phyloP scores from a whole-genome alignment of 768 basidiomycete species.

The Lyophyllum shimeji region DNA sequence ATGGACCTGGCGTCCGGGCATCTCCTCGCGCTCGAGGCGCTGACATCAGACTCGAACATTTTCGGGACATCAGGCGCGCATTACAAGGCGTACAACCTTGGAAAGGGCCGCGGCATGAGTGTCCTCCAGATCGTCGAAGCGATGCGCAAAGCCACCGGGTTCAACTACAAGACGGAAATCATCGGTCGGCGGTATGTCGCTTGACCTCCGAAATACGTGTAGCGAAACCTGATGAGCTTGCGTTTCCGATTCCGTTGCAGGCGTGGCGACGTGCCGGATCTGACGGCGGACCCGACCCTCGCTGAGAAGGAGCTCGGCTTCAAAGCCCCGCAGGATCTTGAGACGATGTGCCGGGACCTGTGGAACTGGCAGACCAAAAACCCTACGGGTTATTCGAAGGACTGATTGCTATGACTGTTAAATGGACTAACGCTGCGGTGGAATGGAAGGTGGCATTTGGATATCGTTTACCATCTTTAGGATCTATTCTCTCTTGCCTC shows the following conservation, averaged over 20 bases:
- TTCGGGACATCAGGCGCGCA: conserved; percentile 60
- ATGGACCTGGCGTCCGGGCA: conserved; percentile 96
- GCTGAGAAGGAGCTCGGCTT: conserved; percentile 95
- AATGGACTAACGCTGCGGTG: background rate
- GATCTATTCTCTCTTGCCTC: background rate
- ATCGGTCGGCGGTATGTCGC: conserved; percentile 80
- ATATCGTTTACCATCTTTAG: background rate
- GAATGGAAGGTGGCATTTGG: background rate
- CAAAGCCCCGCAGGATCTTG: conserved; percentile 75
- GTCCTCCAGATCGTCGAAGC: conserved; percentile 94
- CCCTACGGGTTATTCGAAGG: conserved; percentile 64
- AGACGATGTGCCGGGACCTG: conserved; percentile 93
- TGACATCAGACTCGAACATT: conserved; percentile 56
- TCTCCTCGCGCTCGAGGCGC: conserved; percentile 84
- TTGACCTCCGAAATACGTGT: background rate
- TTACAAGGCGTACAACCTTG: conserved; percentile 96
- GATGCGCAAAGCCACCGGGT: conserved; percentile 89
- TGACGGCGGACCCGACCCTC: conserved; percentile 90
- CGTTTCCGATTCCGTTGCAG: conserved; percentile 53
- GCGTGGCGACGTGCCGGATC: conserved; percentile 92
- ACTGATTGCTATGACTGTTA: background rate
- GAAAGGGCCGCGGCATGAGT: conserved; percentile 88
- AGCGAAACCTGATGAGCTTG: background rate
- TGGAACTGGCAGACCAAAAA: conserved; percentile 99
- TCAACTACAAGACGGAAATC: conserved; percentile 85